phyloP scores from a whole-genome alignment of 2,329 filamentous ascomycete genomes.

The Fusarium clavum region DNA sequence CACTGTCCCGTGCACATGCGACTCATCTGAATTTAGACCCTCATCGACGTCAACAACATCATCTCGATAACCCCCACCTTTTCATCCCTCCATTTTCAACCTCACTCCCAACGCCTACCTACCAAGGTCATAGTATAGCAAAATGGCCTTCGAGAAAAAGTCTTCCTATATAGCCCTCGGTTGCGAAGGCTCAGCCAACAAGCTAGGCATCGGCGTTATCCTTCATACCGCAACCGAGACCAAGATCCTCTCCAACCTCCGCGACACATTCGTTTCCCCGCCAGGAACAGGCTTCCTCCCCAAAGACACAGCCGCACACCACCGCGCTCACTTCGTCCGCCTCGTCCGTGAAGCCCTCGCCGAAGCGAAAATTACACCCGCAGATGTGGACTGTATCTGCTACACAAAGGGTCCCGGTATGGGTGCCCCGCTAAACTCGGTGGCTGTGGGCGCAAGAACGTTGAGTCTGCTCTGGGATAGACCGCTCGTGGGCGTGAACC shows the following conservation, averaged over 20 bases:
- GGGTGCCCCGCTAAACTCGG: conserved; percentile 90
- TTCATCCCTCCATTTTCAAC: conserved; percentile 19
- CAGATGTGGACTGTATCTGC: conserved; percentile 89
- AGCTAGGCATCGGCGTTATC: conserved; percentile 94
- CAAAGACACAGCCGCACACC: conserved; percentile 94
- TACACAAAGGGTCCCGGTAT: conserved; percentile 97
- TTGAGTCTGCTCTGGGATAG: conserved; percentile 86
- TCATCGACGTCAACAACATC: conserved; percentile 14
- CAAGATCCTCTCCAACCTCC: conserved; percentile 88
- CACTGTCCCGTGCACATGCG: background rate
- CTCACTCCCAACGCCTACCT: background rate
- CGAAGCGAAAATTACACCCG: conserved; percentile 70
- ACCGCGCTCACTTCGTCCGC: conserved; percentile 84
- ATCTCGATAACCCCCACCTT: conserved; percentile 27
- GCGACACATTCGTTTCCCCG: conserved; percentile 92
- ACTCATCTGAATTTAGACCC: background rate
- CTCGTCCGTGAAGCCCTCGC: conserved; percentile 84
- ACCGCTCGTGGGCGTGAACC: conserved; percentile 94
- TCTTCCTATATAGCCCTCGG: conserved; percentile 66
- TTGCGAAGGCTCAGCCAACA: conserved; percentile 95
- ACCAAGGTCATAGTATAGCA: background rate
- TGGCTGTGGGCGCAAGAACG: conserved; percentile 86
- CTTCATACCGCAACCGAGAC: conserved; percentile 72
- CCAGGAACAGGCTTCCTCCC: conserved; percentile 95
- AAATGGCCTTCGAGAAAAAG: conserved; percentile 49